phyloP scores from a whole-genome alignment of 768 basidiomycete species.

The Mycena galopus region DNA sequence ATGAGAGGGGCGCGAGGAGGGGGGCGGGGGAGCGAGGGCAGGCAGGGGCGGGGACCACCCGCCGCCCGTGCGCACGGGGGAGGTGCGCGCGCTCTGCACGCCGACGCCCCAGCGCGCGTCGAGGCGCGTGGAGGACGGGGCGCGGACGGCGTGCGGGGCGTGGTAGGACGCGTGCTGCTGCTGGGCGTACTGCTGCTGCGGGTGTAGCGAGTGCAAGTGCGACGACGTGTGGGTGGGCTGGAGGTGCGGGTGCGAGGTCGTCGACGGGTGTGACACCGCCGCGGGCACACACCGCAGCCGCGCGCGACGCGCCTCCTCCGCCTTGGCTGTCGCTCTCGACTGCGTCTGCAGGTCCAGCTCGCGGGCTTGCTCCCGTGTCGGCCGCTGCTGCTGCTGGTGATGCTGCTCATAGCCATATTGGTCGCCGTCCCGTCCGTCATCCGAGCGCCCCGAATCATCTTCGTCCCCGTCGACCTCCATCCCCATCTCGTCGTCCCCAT shows the following conservation, averaged over 20 bases:
- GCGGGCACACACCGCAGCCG: constrained; percentile 23
- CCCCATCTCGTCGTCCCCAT: constrained; percentile 33
- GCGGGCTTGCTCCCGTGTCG: neutral
- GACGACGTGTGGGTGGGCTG: neutral
- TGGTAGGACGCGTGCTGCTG: neutral
- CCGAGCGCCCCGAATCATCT: constrained; percentile 21
- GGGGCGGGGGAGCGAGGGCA: neutral
- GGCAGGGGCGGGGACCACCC: neutral
- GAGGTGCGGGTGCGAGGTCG: neutral
- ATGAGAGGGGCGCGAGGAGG: too few relatives aligned
- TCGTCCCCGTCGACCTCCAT: neutral
- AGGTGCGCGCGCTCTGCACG: constrained; percentile 37
- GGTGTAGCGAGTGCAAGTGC: neutral
- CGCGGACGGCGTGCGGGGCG: neutral
- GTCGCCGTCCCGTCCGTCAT: constrained; percentile 22
- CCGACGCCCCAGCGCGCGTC: constrained; percentile 35
- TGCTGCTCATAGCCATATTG: neutral
- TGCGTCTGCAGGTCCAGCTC: too few relatives aligned
- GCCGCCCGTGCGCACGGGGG: constrained; percentile 25
- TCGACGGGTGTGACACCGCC: too few relatives aligned
- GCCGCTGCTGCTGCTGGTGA: neutral
- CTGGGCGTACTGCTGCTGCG: neutral
- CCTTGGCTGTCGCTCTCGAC: neutral
- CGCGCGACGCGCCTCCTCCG: constrained; percentile 28
- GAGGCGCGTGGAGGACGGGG: neutral